These are phyloP conservation scores for Setomelanomma holmii DNA, from an alignment of 2,329 filamentous ascomycete species.

Conservation along the genomic window DNA sequence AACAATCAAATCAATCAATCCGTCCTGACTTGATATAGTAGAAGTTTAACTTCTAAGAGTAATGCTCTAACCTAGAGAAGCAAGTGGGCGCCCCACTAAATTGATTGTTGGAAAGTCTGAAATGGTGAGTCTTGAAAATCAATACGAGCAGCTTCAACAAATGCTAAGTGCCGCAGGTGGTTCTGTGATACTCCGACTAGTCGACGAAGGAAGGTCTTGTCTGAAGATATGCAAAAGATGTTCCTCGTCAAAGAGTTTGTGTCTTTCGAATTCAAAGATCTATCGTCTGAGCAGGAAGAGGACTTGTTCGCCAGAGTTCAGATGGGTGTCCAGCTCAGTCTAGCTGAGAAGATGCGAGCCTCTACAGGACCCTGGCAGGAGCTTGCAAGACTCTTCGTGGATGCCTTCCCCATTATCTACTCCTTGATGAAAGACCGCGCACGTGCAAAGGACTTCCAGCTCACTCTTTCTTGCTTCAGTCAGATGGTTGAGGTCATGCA, in stretches of 20 bases:
- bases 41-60: too few relatives aligned
- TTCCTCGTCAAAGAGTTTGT: constrained; percentile 53
- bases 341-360: constrained; percentile 57
- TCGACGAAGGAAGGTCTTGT: constrained; percentile 41
- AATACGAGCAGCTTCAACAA: too few relatives aligned
- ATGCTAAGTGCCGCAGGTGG: constrained; percentile 28
- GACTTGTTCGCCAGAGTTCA: constrained; percentile 59
- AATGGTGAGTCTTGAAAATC: constrained; percentile 44
- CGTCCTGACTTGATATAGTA: too few relatives aligned
- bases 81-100: too few relatives aligned
- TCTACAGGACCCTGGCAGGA: constrained; percentile 56
- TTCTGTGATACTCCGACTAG: constrained; percentile 21
- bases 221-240: constrained; percentile 42
- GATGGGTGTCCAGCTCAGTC: constrained; percentile 53
- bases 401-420: constrained; percentile 51
- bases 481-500: constrained; percentile 47
- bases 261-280: constrained; percentile 52
- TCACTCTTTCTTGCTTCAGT: constrained; percentile 44
- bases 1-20: too few relatives aligned
- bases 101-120: too few relatives aligned
- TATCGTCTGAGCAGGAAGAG: constrained; percentile 53
- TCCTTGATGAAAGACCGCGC: constrained; percentile 35
- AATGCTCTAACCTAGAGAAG: too few relatives aligned
- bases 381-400: constrained; percentile 52
- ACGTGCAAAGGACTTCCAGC: constrained; percentile 43